phyloP scores from a whole-genome alignment of 2,329 filamentous ascomycete genomes.

The Pseudogymnoascus verrucosus region DNA sequence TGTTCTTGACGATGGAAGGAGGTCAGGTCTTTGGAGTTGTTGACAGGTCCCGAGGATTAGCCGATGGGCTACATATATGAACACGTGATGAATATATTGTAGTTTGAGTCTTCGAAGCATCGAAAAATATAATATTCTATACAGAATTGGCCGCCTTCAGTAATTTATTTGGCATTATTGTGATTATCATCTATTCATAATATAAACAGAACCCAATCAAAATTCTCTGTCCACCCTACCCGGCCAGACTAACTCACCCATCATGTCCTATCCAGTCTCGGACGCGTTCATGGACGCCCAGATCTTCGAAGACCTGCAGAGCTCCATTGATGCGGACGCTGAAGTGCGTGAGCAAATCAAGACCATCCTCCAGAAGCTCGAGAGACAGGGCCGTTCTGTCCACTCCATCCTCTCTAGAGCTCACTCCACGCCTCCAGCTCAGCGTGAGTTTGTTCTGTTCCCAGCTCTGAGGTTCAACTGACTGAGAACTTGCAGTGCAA shows the following conservation, averaged over 20 bases:
- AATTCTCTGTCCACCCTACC: neutral
- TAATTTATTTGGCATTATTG: neutral
- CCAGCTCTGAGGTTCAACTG: neutral
- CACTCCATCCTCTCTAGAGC: constrained; percentile 81
- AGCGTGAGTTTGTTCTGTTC: constrained; percentile 39
- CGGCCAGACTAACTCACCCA: neutral
- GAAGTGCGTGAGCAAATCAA: constrained; percentile 74
- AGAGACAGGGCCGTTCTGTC: constrained; percentile 72
- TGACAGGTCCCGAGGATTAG: neutral
- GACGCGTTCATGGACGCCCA: constrained; percentile 47
- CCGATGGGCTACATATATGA: neutral
- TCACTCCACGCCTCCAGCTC: constrained; percentile 70
- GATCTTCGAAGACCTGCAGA: constrained; percentile 82
- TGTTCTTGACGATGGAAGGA: neutral
- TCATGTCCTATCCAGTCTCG: neutral
- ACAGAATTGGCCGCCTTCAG: neutral
- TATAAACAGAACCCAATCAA: neutral
- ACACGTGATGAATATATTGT: neutral
- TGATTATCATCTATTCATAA: neutral
- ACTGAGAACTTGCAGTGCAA: constrained; percentile 42
- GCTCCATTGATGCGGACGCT: constrained; percentile 81
- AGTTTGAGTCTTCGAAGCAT: neutral
- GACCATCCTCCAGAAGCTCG: constrained; percentile 71
- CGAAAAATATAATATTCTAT: neutral
- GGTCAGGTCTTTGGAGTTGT: neutral